Evolutionary conservation across 2,329 filamentous ascomycete species (phyloP), one percentile per base, ranked within the genome.

Genomic region (Incumbomyces lentus): DNA sequence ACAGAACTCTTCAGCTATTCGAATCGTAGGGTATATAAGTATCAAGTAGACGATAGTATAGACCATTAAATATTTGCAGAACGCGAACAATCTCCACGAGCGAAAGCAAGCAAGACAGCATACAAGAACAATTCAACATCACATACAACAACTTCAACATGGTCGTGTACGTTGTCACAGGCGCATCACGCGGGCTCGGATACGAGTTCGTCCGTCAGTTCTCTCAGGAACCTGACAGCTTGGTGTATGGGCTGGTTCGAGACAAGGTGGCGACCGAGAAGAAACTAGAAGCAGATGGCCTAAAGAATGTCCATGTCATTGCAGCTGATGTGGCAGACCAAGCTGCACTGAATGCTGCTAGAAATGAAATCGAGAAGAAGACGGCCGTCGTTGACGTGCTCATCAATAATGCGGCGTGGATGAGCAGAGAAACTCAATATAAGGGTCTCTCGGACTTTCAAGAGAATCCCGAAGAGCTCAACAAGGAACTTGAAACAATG

Each of bases 141-240:
- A 26, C 22, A 26, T 8, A 38, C 36, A 38, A 38, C 7, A 18
- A 26, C 39, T 10, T n/a, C 36, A 47, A 38, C 6, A 55, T 55
- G 53, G 44, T 55, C 50, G 52, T 54, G 10, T 58, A 59, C 43
- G 42, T 59, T 17, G 51, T 60, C 19, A 58, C 54, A 3, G 57
- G 60, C 41, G 49, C 37, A n/a, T 58, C 49, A 38, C 55, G 52
- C 17, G 59, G 52, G 36, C 41, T 62, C 51, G 52, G 59, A 1
- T 75, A 66, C 43, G 73, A 68, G 49, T 72, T 76, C 55, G 49
- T 78, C 22, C 59, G 58, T n/a, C 62, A 71, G 22, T 51, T 74
- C 2, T 73, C 73, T 1, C 53, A 56, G 16, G 59, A 73, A 50
- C 56, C 66, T 2, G 45, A 55, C n/a, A 73, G 73, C 52, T 59